Evolutionary conservation across 371 early-diverging fungal species (phyloP).

Genomic region (Circinella minor): DNA sequence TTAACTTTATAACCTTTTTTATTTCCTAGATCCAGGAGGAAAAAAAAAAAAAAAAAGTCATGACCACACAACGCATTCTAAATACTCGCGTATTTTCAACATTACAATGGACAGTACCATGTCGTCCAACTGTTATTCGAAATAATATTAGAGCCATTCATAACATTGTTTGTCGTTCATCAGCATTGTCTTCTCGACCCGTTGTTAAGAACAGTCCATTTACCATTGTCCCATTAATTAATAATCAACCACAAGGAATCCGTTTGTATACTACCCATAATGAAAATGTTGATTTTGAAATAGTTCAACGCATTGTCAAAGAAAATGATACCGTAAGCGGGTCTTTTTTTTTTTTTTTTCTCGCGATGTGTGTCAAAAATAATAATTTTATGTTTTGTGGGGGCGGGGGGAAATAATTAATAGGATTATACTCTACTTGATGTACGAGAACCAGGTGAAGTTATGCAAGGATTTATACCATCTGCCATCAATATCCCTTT

Average conservation of each 20-base stretch:
- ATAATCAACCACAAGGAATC: not conserved
- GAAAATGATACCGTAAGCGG: constrained; percentile 21
- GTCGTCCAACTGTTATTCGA: not conserved
- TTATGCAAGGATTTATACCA: constrained; percentile 58
- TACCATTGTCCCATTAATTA: not conserved
- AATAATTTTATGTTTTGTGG: not conserved
- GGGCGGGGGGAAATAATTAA: not conserved
- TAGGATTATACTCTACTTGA: constrained; percentile 53
- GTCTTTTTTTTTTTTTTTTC: not conserved
- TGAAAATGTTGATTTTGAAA: constrained; percentile 27
- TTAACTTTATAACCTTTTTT: no score
- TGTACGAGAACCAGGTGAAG: constrained; percentile 64
- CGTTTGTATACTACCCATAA: not conserved
- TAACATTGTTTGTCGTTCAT: not conserved
- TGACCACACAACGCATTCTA: not conserved
- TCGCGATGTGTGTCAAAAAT: not conserved
- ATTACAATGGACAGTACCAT: not conserved
- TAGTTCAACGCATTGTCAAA: constrained; percentile 29
- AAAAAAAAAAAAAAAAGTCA: no score
- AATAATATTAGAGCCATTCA: not conserved
- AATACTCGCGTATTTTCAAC: not conserved
- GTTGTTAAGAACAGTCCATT: not conserved
- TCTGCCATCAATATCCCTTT: constrained; percentile 65
- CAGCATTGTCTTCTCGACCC: not conserved
- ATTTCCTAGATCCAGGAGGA: no score